phyloP scores from a whole-genome alignment of 2,329 filamentous ascomycete genomes.

The Metarhizium sp. region DNA sequence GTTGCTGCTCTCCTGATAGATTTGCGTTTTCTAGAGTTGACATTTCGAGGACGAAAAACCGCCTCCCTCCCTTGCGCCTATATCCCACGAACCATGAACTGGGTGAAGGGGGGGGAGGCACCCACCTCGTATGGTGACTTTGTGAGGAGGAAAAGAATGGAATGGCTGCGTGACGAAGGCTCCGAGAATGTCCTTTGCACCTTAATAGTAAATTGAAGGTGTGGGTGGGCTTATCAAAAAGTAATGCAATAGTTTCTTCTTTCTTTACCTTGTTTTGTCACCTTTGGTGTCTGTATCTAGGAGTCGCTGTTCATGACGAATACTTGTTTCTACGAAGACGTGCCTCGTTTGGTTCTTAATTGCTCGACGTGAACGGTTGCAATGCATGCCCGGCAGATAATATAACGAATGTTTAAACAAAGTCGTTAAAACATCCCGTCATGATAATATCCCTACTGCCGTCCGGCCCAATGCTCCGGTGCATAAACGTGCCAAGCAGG shows the following conservation, averaged over 20 bases:
- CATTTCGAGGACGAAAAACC: slow-evolving; percentile 9
- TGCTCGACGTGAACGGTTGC: neutral
- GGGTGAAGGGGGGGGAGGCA: slow-evolving; percentile 14
- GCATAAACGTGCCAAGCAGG: neutral
- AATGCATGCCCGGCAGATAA: neutral
- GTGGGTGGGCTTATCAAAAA: slow-evolving; percentile 29
- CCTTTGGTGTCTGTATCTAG: slow-evolving; percentile 24
- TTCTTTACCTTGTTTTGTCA: slow-evolving; percentile 22
- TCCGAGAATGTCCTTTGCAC: slow-evolving; percentile 21
- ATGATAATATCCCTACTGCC: slow-evolving; percentile 4
- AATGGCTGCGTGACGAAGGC: slow-evolving; percentile 26
- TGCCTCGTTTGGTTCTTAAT: neutral
- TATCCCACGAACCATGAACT: slow-evolving; percentile 1
- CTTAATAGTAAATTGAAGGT: slow-evolving; percentile 24
- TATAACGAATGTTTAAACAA: too few relatives aligned
- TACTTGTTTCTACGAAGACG: neutral
- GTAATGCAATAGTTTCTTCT: slow-evolving; percentile 30
- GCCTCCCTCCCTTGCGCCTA: neutral
- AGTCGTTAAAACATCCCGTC: neutral
- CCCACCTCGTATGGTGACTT: slow-evolving; percentile 12
- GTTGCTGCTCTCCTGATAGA: slow-evolving; percentile 28
- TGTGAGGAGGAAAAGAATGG: slow-evolving; percentile 16
- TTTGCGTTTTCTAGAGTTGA: slow-evolving; percentile 26
- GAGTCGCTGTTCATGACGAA: slow-evolving; percentile 25
- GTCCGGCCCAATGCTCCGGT: slow-evolving; percentile 2